Evolutionary conservation across 192 early-diverging fungal genomes (phyloP).

Genomic region (Backusella westeae): DNA sequence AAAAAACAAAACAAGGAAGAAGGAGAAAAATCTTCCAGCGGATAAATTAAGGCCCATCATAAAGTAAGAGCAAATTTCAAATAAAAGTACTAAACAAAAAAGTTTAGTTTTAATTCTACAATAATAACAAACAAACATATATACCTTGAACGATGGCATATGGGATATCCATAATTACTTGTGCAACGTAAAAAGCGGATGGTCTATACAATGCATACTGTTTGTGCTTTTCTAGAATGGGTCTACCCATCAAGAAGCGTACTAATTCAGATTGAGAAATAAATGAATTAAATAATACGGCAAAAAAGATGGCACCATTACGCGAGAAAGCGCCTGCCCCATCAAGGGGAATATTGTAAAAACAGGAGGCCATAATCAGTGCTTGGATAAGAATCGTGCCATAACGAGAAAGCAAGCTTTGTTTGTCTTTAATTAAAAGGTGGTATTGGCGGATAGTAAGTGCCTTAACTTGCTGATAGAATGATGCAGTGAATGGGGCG

Average conservation of each 20-base stretch:
- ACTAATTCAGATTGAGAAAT: constrained; percentile 72
- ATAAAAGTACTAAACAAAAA: constrained; percentile 51
- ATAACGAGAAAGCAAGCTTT: constrained; percentile 51
- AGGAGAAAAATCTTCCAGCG: constrained; percentile 57
- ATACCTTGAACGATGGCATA: constrained; percentile 40
- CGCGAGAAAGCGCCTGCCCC: constrained; percentile 73
- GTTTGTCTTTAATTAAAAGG: constrained; percentile 53
- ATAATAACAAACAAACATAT: constrained; percentile 47
- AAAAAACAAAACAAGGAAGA: constrained; percentile 52
- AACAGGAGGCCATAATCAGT: constrained; percentile 69
- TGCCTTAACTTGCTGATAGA: constrained; percentile 59
- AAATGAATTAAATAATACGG: constrained; percentile 49
- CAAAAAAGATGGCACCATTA: constrained; percentile 73
- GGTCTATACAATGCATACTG: constrained; percentile 67
- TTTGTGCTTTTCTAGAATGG: constrained; percentile 78
- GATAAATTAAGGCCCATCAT: constrained; percentile 56
- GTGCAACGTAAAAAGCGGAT: constrained; percentile 52
- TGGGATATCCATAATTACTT: constrained; percentile 54
- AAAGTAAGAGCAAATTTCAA: constrained; percentile 57
- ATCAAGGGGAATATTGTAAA: constrained; percentile 54
- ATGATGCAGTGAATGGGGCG: constrained; percentile 66
- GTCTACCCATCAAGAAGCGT: constrained; percentile 66
- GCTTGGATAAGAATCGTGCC: constrained; percentile 58
- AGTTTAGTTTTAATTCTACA: neutral
- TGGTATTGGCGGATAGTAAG: constrained; percentile 63